phyloP scores from a whole-genome alignment of 2,329 filamentous ascomycete species.

The Trichophyton schoenleinii region DNA sequence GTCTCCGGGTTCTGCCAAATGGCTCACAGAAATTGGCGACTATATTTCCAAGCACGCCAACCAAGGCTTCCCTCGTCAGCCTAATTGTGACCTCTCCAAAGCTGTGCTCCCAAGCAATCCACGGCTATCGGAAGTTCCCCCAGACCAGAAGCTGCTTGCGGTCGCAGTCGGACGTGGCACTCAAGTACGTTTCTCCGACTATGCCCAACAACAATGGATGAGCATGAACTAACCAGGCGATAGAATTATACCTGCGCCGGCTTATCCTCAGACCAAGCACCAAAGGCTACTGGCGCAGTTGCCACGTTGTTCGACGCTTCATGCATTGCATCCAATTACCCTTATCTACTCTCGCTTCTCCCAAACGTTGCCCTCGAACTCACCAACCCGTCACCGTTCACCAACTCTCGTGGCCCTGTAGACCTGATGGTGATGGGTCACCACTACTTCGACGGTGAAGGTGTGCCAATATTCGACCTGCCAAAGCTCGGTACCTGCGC shows the following conservation, averaged over 20 bases:
- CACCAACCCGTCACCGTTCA: constrained; percentile 22
- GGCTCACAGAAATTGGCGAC: constrained; percentile 28
- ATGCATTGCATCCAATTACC: constrained; percentile 60
- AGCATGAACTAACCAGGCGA: neutral
- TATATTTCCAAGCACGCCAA: constrained; percentile 23
- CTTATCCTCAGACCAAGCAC: constrained; percentile 46
- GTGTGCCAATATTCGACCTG: constrained; percentile 70
- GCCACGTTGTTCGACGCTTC: constrained; percentile 81
- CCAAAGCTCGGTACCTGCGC: constrained; percentile 47
- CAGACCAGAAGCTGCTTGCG: constrained; percentile 55
- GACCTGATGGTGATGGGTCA: constrained; percentile 56
- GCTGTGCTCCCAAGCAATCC: constrained; percentile 37
- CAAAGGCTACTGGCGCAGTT: constrained; percentile 57
- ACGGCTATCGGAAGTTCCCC: constrained; percentile 47
- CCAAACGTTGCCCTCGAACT: constrained; percentile 50
- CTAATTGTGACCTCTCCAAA: constrained; percentile 24
- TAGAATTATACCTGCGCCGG: constrained; percentile 81
- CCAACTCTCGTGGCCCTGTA: constrained; percentile 36
- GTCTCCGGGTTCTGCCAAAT: constrained; percentile 30
- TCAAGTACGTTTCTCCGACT: constrained; percentile 27
- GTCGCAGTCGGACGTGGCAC: constrained; percentile 79
- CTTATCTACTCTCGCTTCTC: constrained; percentile 52
- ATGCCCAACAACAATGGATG: constrained; percentile 19
- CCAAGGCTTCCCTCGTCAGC: constrained; percentile 11
- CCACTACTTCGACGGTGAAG: constrained; percentile 64